A percentile compares a stretch with the other conserved stretches of the same genome.
phyloP scores from a whole-genome alignment of 164 flowering plant species.

The Nymphaea colorata region DNA sequence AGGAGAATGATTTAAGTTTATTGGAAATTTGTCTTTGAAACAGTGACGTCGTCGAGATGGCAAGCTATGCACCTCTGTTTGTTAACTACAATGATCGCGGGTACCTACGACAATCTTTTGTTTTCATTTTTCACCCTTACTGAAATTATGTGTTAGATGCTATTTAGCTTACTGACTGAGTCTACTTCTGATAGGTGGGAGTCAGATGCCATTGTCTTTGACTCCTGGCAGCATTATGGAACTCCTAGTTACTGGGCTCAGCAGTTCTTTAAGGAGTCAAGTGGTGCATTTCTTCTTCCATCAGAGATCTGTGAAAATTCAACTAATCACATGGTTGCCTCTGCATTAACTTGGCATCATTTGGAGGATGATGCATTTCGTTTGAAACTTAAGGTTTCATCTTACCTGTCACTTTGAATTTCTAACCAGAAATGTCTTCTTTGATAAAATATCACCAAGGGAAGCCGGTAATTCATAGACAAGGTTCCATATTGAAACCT shows the following conservation, averaged over 20 bases:
- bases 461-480: no score
- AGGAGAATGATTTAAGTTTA: no score
- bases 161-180: not conserved
- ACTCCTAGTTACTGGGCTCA: constrained; percentile 95
- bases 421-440: not conserved
- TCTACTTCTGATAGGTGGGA: constrained; percentile 54
- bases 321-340: constrained; percentile 44
- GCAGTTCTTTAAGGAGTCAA: constrained; percentile 57
- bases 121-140: not conserved
- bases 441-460: not conserved
- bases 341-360: constrained; percentile 56
- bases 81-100: constrained; percentile 64
- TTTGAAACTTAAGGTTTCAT: constrained; percentile 56
- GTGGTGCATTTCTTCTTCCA: constrained; percentile 69
- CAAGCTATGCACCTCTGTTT: constrained; percentile 95
- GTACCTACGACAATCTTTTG: constrained; percentile 32
- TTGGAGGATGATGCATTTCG: constrained; percentile 21
- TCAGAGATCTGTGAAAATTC: constrained; percentile 31
- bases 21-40: no score
- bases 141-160: not conserved
- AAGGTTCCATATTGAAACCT: no score
- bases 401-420: not conserved
- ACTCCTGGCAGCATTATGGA: constrained; percentile 63
- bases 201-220: constrained; percentile 89
- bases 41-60: constrained; percentile 89